Evolutionary conservation across 1,139 yeast species (phyloP), one percentile per base, ranked within the genome.

Genomic region (Yamadazyma dendronema): DNA sequence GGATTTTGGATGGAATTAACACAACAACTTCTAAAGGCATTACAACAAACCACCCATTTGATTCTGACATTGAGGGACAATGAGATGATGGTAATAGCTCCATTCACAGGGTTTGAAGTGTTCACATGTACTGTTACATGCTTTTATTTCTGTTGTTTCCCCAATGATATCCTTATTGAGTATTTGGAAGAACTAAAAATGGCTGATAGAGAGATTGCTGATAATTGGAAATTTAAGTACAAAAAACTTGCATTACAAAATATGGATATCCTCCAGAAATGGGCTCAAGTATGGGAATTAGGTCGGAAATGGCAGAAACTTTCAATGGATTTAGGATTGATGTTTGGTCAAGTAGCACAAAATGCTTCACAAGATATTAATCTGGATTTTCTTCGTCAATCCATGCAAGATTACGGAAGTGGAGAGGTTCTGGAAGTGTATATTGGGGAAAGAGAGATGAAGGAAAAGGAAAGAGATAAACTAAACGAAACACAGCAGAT

Each of bases 91-190:
- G 67, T 65, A 5, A 54, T 62, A 28, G 68, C 70, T 2, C 70
- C 70, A 11, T 63, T 64, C 41, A 61, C 69, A 3, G 67, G 67
- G 2, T 64, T 65, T 42, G 63, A 64, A 40, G 60, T 64, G 2
- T 64, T 61, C 44, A 63, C 68, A 7, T 50, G 56, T 12, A 61
- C 65, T 3, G 59, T 61, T 3, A 63, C 68, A 0, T 51, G 64
- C 17, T 48, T 62, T 17, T 65, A 59, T 33, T 53, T 65, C 33
- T 53, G 56, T 25, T 57, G 61, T 0, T 64, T 61, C 41, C 66
- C 69, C 2, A 35, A 42, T 17, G 44, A 48, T 17, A 44, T 55
- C 2, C 34, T 55, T 26, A 34, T 37, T 22, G 39, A 42, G 17
- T 38, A 52, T 26, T 43, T 47, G 15, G 34, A 31, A 11, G 19